phyloP scores from a whole-genome alignment of 495 filamentous ascomycete species.

The Chaetomidium leptoderma region DNA sequence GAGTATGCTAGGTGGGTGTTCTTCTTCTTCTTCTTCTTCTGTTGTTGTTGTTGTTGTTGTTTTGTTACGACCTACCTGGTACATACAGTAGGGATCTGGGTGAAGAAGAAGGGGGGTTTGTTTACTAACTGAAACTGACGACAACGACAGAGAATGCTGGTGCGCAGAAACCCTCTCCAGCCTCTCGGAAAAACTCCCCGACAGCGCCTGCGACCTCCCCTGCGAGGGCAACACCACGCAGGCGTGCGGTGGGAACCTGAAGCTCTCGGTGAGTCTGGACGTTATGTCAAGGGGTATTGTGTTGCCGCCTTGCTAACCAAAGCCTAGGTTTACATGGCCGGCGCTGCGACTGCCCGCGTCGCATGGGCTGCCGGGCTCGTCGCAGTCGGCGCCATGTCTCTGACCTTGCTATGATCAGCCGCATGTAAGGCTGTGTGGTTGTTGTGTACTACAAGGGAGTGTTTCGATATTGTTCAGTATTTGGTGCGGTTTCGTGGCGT shows the following conservation, averaged over 20 bases:
- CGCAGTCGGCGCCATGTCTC: not conserved
- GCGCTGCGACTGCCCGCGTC: conserved; percentile 4
- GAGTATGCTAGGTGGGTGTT: conserved; percentile 44
- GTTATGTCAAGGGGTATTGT: too few relatives aligned
- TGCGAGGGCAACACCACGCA: conserved; percentile 44
- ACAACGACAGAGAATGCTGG: conserved; percentile 50
- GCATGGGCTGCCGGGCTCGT: not conserved
- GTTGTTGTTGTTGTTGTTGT: not conserved
- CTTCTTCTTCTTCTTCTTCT: conserved; percentile 3
- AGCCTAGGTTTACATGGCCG: conserved; percentile 16
- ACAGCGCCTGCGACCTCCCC: conserved; percentile 39
- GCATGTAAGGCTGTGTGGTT: not conserved
- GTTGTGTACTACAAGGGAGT: not conserved
- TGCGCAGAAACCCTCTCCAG: conserved; percentile 38
- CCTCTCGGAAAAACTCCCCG: conserved; percentile 31
- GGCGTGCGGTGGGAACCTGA: conserved; percentile 44
- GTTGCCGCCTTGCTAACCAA: not conserved
- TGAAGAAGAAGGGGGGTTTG: not conserved
- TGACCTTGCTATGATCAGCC: not conserved
- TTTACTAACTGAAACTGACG: not conserved
- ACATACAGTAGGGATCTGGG: too few relatives aligned
- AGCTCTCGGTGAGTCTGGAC: conserved; percentile 29
- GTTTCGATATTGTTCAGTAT: conserved; percentile 1
- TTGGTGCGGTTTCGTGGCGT: not conserved
- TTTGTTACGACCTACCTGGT: too few relatives aligned